These are phyloP conservation scores for Westerdykella ornata DNA, from an alignment of 2,329 filamentous ascomycete genomes.

Conservation along the genomic window DNA sequence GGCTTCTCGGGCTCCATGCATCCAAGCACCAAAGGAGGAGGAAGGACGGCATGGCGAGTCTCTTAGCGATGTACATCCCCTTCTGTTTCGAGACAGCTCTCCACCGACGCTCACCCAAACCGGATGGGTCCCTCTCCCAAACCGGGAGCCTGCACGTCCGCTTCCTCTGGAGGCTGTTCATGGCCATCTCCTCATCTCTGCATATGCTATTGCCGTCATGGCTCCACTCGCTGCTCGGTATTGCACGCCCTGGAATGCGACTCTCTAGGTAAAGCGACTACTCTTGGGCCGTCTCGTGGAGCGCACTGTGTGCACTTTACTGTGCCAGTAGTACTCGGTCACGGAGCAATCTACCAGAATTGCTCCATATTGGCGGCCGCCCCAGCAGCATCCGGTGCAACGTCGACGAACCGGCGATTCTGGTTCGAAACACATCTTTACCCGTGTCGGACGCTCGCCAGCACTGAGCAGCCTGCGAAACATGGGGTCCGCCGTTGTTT, in stretches of 20 bases:
- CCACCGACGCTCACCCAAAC: not conserved
- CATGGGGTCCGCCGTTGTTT: conserved; percentile 24
- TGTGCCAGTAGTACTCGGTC: not conserved
- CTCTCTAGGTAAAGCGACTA: too few relatives aligned
- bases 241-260: too few relatives aligned
- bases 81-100: too few relatives aligned
- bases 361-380: conserved; percentile 28
- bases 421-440: conserved; percentile 28
- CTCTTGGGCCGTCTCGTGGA: not conserved
- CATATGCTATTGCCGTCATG: too few relatives aligned
- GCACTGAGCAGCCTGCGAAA: conserved; percentile 19
- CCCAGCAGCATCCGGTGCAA: conserved; percentile 27
- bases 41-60: not conserved
- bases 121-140: not conserved
- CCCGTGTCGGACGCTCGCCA: conserved; percentile 6
- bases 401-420: conserved; percentile 22
- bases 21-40: not conserved
- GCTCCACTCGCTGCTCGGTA: too few relatives aligned
- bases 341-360: conserved; percentile 28
- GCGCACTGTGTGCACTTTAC: not conserved
- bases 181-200: too few relatives aligned
- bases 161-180: too few relatives aligned
- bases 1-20: too few relatives aligned
- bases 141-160: too few relatives aligned
- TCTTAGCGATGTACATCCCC: not conserved